Percentiles rank a stretch among this genome's conserved stretches.
Conservation (phyloP, 148 eudicot species). For the Silene uniflora region DNA sequence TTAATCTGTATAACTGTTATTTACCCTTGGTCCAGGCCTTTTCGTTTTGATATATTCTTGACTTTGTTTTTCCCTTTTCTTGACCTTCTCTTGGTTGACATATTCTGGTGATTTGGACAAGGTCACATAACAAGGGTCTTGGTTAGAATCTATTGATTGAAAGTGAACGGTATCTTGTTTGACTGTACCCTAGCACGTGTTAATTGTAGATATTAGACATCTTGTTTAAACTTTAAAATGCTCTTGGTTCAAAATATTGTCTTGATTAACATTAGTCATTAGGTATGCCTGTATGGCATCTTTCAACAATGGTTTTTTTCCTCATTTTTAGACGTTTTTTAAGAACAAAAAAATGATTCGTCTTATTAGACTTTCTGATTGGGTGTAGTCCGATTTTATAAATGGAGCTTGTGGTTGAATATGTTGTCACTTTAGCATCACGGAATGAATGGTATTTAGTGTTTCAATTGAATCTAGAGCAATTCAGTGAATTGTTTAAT, state of each 20-base stretch:
- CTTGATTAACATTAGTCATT: not conserved
- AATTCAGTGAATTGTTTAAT: not conserved
- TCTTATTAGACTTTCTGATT: no score
- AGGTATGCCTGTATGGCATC: not conserved
- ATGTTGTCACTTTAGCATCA: not conserved
- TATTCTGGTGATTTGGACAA: not conserved
- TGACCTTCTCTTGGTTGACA: not conserved
- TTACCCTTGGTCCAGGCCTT: not conserved
- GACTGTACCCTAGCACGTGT: not conserved
- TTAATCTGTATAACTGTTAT: not conserved
- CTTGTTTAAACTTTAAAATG: not conserved
- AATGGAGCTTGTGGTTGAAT: not conserved
- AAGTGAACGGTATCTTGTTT: not conserved
- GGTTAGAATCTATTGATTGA: not conserved
- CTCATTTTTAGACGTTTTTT: no score
- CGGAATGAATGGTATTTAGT: not conserved
- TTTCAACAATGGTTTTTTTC: not conserved
- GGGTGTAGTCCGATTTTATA: no score
- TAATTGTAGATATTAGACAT: not conserved
- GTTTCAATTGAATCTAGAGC: not conserved
- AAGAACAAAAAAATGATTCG: no score
- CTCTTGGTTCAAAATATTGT: not conserved
- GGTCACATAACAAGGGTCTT: not conserved
- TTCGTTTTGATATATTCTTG: not conserved
- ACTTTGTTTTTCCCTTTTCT: not conserved